These are phyloP conservation scores for Thalassiosira mediterranea DNA, from an alignment of 352 stramenopile species.

Conservation along the genomic window DNA sequence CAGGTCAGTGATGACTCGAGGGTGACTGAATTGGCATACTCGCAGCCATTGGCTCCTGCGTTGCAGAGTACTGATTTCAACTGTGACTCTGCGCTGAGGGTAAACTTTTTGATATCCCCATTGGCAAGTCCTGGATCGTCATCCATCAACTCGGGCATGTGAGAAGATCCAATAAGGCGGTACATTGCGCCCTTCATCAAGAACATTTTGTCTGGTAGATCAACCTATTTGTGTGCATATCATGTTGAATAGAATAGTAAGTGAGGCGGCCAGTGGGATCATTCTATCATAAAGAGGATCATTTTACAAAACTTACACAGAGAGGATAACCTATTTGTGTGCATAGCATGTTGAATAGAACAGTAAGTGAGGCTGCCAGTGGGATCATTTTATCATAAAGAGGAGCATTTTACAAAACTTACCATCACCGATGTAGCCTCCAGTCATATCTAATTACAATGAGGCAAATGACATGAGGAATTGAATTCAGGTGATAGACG, in stretches of 20 bases:
- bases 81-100: slow-evolving; percentile 32
- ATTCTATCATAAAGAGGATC: too few species aligned
- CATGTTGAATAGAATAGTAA: too few species aligned
- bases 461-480: too few species aligned
- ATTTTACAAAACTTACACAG: slow-evolving; percentile 44
- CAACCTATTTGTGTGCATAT: too few species aligned
- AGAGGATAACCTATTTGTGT: slow-evolving; percentile 47
- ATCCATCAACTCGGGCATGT: slow-evolving; percentile 53
- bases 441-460: too few species aligned
- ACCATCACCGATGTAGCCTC: slow-evolving; percentile 73
- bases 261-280: too few species aligned
- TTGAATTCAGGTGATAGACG: too few species aligned
- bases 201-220: slow-evolving; percentile 61
- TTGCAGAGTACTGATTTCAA: slow-evolving; percentile 63
- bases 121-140: slow-evolving; percentile 48
- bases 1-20: slow-evolving; percentile 51
- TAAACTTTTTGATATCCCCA: slow-evolving; percentile 53
- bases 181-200: slow-evolving; percentile 60
- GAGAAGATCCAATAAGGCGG: slow-evolving; percentile 48
- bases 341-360: too few species aligned
- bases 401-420: too few species aligned
- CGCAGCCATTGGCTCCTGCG: slow-evolving; percentile 44
- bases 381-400: too few species aligned
- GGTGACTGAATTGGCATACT: slow-evolving; percentile 53
- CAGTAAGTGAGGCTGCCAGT: too few species aligned